Evolutionary conservation across 768 basidiomycete species (phyloP), one percentile per base, ranked within the genome.

Genomic region (Hydnum rufescens): DNA sequence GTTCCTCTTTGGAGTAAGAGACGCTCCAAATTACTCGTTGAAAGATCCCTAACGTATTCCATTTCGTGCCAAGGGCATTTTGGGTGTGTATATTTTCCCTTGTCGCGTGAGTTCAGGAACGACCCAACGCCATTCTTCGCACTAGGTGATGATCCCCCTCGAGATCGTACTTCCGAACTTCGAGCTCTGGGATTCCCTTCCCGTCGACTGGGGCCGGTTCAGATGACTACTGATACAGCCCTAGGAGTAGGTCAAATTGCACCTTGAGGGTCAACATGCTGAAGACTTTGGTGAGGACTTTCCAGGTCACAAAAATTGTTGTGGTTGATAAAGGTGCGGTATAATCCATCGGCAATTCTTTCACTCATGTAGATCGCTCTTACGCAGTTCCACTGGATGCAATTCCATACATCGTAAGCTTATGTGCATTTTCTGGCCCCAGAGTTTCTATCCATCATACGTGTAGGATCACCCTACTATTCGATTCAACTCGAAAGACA

Each of bases 221-320:
- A 99, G 65, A 99, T 99, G 95, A 97, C 95, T 30, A 99, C 95
- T 0, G 93, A 99, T 65, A 96, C 93, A 1, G 93, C 93, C 1
- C 69, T 96, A 0, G 87, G 82, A 3, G 93, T 39, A 39, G 19
- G 34, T 8, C 19, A 8, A 8, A 39, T 39, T 39, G 8, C 34
- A 19, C 19, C 34, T 39, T 39, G 34, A 39, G 8, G 19, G 8
- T 19, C 34, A 19, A 39, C 34, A 19, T 8, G 34, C 34, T 8
- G 34, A 19, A 39, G 34, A 19, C 8, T 8, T 8, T 39, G 8
- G 19, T 39, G 8, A 8, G 34, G 8, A 39, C 34, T 39, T 19
- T 8, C 19, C 19, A 39, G 34, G 44, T 70, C 2, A 67, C 67
- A 8, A 66, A 66, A 54, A 59, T 59, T 4, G 62, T 67, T 23